Evolutionary conservation across 2,329 filamentous ascomycete genomes (phyloP), one percentile per base, ranked within the genome.

Genomic region (Phyllosticta citrichinensis): DNA sequence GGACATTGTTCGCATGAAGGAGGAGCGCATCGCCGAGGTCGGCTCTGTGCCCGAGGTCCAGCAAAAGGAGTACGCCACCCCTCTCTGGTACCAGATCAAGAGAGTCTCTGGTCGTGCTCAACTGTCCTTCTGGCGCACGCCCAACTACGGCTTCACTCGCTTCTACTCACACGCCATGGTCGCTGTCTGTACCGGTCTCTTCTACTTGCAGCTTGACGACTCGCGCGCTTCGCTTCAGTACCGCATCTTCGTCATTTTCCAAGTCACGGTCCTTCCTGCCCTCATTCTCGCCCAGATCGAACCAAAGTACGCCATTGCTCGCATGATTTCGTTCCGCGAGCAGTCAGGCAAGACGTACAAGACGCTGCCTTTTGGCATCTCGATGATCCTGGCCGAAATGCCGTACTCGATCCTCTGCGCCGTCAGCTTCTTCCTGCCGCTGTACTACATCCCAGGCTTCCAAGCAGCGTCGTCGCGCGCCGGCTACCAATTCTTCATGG

Each of bases 191-290:
- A 90, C 87, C 0, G 91, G 91, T 66, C 80, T 96, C 12, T 87
- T 87, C 35, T 96, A 88, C 72, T 78, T 95, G 55, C 83, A 90
- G 63, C 83, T 96, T 9, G 86, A 93, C 69, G 76, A 91, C 68
- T 91, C 87, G 2, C 83, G 87, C 10, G 77, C 86, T 1, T 89
- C 87, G 1, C 80, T 96, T 4, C 91, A 96, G 73, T 89, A 94
- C 77, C 86, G 87, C 63, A 83, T 96, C 64, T 96, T 96, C 74
- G 84, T 93, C 73, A 89, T 94, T 72, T 96, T 96, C 82, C 90
- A 95, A 72, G 84, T 91, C 57, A 91, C 89, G 0, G 88, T 96
- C 22, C 80, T 96, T 25, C 90, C 91, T 0, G 88, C 89, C 1
- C 79, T 95, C 30, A 90, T 96, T 71, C 84, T 96, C 61, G 85